Conservation (phyloP, 164 flowering plant genomes). For the Hamamelis virginiana region DNA sequence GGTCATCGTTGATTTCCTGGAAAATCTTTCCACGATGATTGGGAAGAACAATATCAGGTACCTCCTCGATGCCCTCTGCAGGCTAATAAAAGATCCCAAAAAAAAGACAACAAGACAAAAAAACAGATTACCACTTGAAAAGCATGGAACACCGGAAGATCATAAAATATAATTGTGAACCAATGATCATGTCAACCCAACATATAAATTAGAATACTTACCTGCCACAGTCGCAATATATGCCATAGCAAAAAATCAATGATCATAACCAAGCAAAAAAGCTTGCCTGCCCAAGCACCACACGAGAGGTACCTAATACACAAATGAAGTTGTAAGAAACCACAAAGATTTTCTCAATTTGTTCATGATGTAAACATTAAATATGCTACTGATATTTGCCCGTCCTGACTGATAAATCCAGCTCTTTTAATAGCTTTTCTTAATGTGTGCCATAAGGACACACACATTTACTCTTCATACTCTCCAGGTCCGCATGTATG, state of each 20-base stretch:
- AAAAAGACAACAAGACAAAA: no score
- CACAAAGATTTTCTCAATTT: not conserved
- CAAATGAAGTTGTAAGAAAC: constrained; percentile 2
- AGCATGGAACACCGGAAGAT: no score
- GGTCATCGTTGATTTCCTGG: no score
- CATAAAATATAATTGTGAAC: no score
- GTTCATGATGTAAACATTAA: no score
- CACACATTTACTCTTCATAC: no score
- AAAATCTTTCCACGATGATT: constrained; percentile 3
- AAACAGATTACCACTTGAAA: not conserved
- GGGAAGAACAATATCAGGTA: constrained; percentile 39
- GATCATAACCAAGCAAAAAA: constrained; percentile 86
- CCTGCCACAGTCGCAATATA: constrained; percentile 69
- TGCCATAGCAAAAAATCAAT: constrained; percentile 79
- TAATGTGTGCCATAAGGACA: no score
- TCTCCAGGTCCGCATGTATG: no score
- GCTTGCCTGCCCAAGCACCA: constrained; percentile 97
- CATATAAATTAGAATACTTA: constrained; percentile 15
- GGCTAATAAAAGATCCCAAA: constrained; percentile 40
- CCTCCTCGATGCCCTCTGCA: constrained; percentile 66
- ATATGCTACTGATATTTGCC: no score
- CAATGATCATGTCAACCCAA: no score
- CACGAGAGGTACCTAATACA: constrained; percentile 72
- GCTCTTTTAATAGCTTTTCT: no score
- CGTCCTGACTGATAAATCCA: no score